These are phyloP conservation scores for Gossypium davidsonii DNA, from an alignment of 441 rosid species.

Conservation along the genomic window DNA sequence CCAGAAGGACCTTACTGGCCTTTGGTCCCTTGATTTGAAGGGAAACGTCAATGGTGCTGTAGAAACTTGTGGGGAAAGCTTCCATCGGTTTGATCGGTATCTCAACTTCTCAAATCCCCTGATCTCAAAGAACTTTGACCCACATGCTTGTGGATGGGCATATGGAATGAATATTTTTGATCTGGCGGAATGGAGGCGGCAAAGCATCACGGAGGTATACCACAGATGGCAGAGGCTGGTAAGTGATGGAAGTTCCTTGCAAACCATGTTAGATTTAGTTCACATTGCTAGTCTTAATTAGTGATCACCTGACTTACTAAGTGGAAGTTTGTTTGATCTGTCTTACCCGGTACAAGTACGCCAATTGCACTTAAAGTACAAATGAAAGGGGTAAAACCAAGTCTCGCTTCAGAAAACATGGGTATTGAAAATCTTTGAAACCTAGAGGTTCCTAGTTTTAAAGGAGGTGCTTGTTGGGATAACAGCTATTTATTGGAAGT, in stretches of 20 bases:
- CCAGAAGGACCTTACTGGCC: slow-evolving; percentile 73
- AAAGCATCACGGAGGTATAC: slow-evolving; percentile 58
- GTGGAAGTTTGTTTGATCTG: neutral
- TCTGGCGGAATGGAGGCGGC: slow-evolving; percentile 57
- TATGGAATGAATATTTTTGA: slow-evolving; percentile 76
- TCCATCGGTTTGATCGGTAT: slow-evolving; percentile 91
- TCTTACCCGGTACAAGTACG: neutral
- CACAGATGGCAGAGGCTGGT: slow-evolving; percentile 95
- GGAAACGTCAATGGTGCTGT: slow-evolving; percentile 96
- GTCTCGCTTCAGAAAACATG: neutral
- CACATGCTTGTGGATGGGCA: slow-evolving; percentile 82
- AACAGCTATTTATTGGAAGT: no score
- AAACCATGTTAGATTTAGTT: neutral
- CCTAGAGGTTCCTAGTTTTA: neutral
- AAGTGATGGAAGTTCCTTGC: slow-evolving; percentile 19
- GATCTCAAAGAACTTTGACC: slow-evolving; percentile 54
- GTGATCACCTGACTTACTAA: neutral
- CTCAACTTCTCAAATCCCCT: slow-evolving; percentile 88
- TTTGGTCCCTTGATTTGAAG: slow-evolving; percentile 85
- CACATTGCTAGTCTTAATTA: slow-evolving; percentile 4
- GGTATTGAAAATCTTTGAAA: neutral
- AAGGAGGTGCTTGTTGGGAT: neutral
- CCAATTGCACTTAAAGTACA: neutral
- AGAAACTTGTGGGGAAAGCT: slow-evolving; percentile 93
- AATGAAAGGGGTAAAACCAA: neutral